Conservation (phyloP, 495 filamentous ascomycete genomes). For the Staphylotrichum longicolle region DNA sequence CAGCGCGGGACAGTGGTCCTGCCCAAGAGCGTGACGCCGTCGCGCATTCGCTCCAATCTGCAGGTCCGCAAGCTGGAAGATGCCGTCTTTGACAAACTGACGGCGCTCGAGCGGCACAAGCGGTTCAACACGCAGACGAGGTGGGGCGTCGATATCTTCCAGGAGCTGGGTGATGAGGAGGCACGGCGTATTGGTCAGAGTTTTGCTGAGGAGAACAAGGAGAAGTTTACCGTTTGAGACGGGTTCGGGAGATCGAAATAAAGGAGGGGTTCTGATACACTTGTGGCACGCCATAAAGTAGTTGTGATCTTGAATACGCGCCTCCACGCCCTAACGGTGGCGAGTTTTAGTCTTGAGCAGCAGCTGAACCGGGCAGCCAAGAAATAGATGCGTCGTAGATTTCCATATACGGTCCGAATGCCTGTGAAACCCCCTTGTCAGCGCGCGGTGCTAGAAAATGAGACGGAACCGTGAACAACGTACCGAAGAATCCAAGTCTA, state of each 20-base stretch:
- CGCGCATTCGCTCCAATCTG: conserved; percentile 2
- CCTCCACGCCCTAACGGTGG: too few relatives aligned
- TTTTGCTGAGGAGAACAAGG: background rate
- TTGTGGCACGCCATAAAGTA: too few relatives aligned
- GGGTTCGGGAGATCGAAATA: background rate
- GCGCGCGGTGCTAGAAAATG: background rate
- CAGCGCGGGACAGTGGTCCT: conserved; percentile 62
- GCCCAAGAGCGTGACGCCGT: conserved; percentile 51
- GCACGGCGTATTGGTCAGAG: background rate
- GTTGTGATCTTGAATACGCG: too few relatives aligned
- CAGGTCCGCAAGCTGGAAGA: background rate
- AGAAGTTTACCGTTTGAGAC: background rate
- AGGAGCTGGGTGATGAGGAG: conserved; percentile 1
- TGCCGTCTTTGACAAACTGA: background rate
- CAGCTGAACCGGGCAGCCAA: background rate
- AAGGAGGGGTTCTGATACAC: too few relatives aligned
- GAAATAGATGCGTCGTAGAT: background rate
- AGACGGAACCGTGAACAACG: background rate
- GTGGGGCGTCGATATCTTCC: conserved; percentile 2
- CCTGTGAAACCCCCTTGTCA: background rate
- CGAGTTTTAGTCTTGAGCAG: too few relatives aligned
- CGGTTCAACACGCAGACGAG: conserved; percentile 4
- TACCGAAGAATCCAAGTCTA: background rate
- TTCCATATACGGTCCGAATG: background rate
- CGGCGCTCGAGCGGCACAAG: conserved; percentile 6